Conservation (phyloP, 495 filamentous ascomycete genomes). For the Lichenothelia convexa region DNA sequence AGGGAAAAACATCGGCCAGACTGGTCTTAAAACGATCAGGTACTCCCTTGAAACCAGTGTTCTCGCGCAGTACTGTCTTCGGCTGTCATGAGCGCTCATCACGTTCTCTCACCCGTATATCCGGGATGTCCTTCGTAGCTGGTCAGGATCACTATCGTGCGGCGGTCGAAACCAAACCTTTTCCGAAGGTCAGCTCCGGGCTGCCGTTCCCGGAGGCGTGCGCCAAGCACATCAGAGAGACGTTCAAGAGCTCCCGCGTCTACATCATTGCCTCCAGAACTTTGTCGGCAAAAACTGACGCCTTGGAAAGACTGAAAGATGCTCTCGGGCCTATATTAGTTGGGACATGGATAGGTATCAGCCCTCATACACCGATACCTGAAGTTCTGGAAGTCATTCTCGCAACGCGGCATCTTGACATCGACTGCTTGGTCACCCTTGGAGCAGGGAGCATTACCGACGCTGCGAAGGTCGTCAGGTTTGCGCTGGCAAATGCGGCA, state of each 20-base stretch:
- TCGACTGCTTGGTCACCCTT: constrained; percentile 40
- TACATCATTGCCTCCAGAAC: constrained; percentile 45
- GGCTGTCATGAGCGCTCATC: too few species aligned
- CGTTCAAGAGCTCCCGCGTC: constrained; percentile 32
- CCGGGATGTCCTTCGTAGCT: too few species aligned
- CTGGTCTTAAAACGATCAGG: too few species aligned
- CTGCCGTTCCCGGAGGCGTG: constrained; percentile 18
- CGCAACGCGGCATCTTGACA: constrained; percentile 27
- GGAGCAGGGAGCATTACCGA: constrained; percentile 45
- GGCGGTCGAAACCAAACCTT: constrained; percentile 10
- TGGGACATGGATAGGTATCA: constrained; percentile 37
- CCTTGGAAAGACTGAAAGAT: constrained; percentile 25
- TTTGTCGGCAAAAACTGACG: constrained; percentile 34
- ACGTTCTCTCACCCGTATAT: too few species aligned
- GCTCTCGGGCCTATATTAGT: constrained; percentile 31
- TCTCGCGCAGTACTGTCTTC: too few species aligned
- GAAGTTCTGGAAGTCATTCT: constrained; percentile 37
- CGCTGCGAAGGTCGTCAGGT: constrained; percentile 37
- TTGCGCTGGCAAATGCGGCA: constrained; percentile 34
- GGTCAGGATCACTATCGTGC: constrained; percentile 9
- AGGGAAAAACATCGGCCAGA: too few species aligned
- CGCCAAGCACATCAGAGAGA: constrained; percentile 24
- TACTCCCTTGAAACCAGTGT: too few species aligned
- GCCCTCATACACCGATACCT: constrained; percentile 39
- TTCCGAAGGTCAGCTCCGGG: constrained; percentile 20